Conservation (phyloP, 805 yeast species). For the Cyberlindnera japonica region DNA sequence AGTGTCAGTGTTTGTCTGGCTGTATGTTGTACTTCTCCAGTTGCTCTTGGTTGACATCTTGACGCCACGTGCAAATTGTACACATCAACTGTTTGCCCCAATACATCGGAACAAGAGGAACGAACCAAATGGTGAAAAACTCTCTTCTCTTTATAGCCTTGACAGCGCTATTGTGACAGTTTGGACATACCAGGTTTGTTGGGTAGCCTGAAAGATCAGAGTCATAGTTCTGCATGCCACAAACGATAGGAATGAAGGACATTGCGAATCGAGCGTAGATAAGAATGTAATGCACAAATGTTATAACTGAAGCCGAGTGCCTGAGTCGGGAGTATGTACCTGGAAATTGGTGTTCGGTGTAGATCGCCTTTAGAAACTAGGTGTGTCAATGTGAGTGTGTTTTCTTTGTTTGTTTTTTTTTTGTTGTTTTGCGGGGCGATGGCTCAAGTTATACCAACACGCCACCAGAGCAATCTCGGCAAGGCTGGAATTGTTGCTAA, state of each 20-base stretch:
- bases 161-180: constrained; percentile 56
- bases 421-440: too few relatives aligned
- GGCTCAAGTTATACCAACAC: too few relatives aligned
- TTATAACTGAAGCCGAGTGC: too few relatives aligned
- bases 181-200: constrained; percentile 42
- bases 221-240: constrained; percentile 32
- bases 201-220: constrained; percentile 26
- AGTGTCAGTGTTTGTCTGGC: too few relatives aligned
- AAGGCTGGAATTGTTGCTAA: too few relatives aligned
- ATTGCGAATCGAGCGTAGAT: constrained; percentile 1
- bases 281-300: too few relatives aligned
- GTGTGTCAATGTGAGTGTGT: too few relatives aligned
- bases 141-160: constrained; percentile 49
- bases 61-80: constrained; percentile 47
- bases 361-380: too few relatives aligned
- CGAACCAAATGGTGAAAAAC: constrained; percentile 49
- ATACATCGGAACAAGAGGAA: constrained; percentile 52
- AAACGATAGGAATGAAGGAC: constrained; percentile 25
- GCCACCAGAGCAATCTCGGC: too few relatives aligned
- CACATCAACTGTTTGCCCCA: constrained; percentile 51
- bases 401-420: too few relatives aligned
- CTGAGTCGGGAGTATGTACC: neutral
- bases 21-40: constrained; percentile 27
- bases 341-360: neutral
- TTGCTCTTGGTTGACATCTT: constrained; percentile 32